Conservation (phyloP, 495 filamentous ascomycete genomes). For the Cudoniella acicularis region DNA sequence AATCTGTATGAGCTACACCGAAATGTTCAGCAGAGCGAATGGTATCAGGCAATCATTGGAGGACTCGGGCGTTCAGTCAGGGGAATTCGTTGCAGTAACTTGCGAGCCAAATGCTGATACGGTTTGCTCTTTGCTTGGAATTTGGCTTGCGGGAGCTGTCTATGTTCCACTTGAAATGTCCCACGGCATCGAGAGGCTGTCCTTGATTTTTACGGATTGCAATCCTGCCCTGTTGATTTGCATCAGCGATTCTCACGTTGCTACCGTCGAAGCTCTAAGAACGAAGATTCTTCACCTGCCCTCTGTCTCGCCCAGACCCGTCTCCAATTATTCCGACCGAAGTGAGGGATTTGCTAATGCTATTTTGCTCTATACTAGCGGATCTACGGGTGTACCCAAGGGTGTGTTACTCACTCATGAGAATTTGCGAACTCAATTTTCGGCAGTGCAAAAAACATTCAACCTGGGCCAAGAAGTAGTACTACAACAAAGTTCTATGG, state of each 20-base stretch:
- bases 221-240: slow-evolving; percentile 14
- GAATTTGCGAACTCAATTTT: slow-evolving; percentile 41
- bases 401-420: slow-evolving; percentile 81
- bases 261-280: too few relatives aligned
- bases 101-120: slow-evolving; percentile 38
- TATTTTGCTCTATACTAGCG: slow-evolving; percentile 93
- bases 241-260: background rate
- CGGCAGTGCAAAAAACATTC: background rate
- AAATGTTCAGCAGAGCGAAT: background rate
- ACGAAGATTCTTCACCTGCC: background rate
- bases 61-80: background rate
- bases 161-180: slow-evolving; percentile 52
- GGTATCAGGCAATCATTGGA: background rate
- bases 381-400: slow-evolving; percentile 90
- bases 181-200: slow-evolving; percentile 24
- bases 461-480: slow-evolving; percentile 20
- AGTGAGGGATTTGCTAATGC: background rate
- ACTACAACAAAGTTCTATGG: background rate
- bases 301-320: background rate
- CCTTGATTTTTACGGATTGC: background rate
- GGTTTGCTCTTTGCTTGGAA: slow-evolving; percentile 48
- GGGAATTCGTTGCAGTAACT: slow-evolving; percentile 22
- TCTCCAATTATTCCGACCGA: background rate
- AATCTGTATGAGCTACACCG: background rate
- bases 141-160: slow-evolving; percentile 41